Conservation (phyloP, 768 basidiomycete species). For the Auriscalpium vulgare region DNA sequence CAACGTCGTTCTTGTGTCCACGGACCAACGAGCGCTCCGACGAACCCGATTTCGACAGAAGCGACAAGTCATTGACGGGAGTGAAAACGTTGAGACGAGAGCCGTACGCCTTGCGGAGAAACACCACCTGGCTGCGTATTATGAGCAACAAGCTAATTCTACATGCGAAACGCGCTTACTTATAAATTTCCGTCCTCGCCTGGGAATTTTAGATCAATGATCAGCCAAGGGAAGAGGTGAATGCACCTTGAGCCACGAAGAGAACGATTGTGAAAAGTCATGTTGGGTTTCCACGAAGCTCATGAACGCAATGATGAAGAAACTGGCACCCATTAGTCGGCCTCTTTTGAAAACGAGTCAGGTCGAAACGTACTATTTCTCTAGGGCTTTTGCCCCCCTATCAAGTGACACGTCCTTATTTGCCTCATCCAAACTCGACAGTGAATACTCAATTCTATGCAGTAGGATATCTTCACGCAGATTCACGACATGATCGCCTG, state of each 20-base stretch:
- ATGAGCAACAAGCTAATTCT: not conserved
- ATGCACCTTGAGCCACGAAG: constrained; percentile 76
- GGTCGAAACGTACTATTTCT: constrained; percentile 69
- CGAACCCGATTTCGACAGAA: constrained; percentile 63
- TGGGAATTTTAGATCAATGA: constrained; percentile 17
- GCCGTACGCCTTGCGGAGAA: constrained; percentile 73
- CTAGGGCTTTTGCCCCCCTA: constrained; percentile 67
- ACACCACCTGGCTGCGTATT: constrained; percentile 66
- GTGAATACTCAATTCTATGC: constrained; percentile 78
- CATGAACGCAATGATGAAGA: constrained; percentile 92
- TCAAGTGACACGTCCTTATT: constrained; percentile 43
- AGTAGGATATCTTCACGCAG: constrained; percentile 83
- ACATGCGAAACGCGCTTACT: constrained; percentile 41
- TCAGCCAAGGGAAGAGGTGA: not conserved
- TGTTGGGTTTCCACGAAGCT: constrained; percentile 69
- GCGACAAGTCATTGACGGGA: constrained; percentile 82
- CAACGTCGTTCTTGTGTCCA: constrained; percentile 68
- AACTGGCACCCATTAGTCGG: constrained; percentile 38
- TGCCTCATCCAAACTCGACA: constrained; percentile 61
- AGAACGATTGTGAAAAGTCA: constrained; percentile 62
- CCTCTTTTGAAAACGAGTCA: not conserved
- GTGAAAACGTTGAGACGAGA: constrained; percentile 85
- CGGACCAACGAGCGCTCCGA: constrained; percentile 48
- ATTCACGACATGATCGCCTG: constrained; percentile 89
- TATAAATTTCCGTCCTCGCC: constrained; percentile 87